Evolutionary conservation across 805 yeast genomes (phyloP), one percentile per base, ranked within the genome.

Genomic region (Candida caryicola): DNA sequence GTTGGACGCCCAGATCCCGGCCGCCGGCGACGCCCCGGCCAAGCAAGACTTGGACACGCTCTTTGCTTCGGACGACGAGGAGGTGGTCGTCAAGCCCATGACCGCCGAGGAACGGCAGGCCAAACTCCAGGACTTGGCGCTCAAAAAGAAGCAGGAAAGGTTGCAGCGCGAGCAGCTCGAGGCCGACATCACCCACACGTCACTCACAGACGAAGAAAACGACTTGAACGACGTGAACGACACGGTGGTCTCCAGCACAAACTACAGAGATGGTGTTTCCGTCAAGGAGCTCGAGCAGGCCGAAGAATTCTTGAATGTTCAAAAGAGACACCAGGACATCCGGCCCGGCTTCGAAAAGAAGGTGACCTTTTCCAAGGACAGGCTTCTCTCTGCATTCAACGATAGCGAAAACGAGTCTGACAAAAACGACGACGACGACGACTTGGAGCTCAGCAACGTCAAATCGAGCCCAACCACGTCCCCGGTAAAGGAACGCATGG

Each of bases 181-280:
- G 34, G 59, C 58, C 2, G 72, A 69, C 28, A 50, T 68, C 17
- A 41, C 64, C 0, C 55, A 48, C 27, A 48, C 53, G 2, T 47
- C 72, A 1, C 49, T 67, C 17, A 62, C 71, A 2, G 73, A 67
- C 35, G 73, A 67, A 41, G 73, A 69, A 38, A 47, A 61, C 15
- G 73, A 66, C 29, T 47, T 63, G 30, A 43, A 54, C 19, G 57
- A 55, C 4, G 51, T 43, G 14, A 50, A 54, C 27, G 56, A 52
- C 17, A 42, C 49, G 1, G 57, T 53, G 28, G 55, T 59, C 6
- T 46, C 58, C 3, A 37, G 45, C 8, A 29, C 29, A 6, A 37
- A 19, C 36, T 34, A 23, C 37, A 46, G 31, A 28, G 48, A 39
- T 38, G 47, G 35, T 15, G 41, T 39, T 5, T 50, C 64, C 5